These are phyloP conservation scores for Leccinum uliginosum DNA, from an alignment of 768 basidiomycete genomes.

Conservation along the genomic window DNA sequence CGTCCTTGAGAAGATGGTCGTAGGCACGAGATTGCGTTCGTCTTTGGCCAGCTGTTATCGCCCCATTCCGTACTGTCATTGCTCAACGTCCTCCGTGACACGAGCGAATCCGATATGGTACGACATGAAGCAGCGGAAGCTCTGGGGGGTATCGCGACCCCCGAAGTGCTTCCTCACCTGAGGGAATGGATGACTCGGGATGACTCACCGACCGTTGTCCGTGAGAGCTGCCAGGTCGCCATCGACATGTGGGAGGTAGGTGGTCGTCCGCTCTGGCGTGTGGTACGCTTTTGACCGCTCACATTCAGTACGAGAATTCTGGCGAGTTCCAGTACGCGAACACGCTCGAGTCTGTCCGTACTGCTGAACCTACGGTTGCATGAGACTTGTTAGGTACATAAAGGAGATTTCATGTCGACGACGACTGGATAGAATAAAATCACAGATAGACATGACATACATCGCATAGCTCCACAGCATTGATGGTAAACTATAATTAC, in stretches of 20 bases:
- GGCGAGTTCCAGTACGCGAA: constrained; percentile 76
- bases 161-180: constrained; percentile 83
- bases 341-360: constrained; percentile 32
- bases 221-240: constrained; percentile 94
- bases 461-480: not conserved
- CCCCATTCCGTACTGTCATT: constrained; percentile 85
- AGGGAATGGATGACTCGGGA: constrained; percentile 77
- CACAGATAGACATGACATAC: not conserved
- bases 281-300: not conserved
- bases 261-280: not conserved
- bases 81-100: constrained; percentile 68
- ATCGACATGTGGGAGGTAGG: constrained; percentile 95
- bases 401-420: not conserved
- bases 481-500: not conserved
- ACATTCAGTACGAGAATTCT: constrained; percentile 70
- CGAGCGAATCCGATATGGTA: constrained; percentile 88
- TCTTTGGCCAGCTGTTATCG: constrained; percentile 93
- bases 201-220: constrained; percentile 84
- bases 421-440: not conserved
- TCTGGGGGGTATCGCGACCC: constrained; percentile 93
- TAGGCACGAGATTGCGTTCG: constrained; percentile 97
- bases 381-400: constrained; percentile 7
- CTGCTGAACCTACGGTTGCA: constrained; percentile 9
- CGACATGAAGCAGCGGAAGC: constrained; percentile 99
- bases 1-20: not conserved